Base-by-base conservation (phyloP, 2,329 filamentous ascomycete species). In the Bertia moriformis region DNA sequence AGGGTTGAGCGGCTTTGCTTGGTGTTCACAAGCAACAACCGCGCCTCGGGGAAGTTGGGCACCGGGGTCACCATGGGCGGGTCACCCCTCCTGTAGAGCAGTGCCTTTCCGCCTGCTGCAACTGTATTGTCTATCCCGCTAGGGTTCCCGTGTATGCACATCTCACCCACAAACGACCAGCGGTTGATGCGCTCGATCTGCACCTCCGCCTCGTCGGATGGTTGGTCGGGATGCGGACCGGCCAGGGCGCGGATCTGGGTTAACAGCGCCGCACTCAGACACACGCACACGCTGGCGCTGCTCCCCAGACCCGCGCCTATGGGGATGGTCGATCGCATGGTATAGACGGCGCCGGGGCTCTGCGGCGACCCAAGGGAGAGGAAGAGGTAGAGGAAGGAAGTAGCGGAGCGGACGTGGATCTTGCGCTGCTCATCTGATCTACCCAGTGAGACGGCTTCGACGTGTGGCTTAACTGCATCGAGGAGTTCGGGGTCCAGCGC, bases 41-140 rank as follows among this genome's bases (percentile, higher is more conserved):
- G 91, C 4, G 98, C 68, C 60, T 95, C 86, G 1, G 93, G 91
- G 54, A 98, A 96, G 48, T 84, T 77, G 63, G 81, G 84, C 1
- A 98, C 60, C 1, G 87, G 73, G 10, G 69, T 72, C 3, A 96
- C 87, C 0, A 63, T 63, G 0, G 89, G 86, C 2, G 88, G 84
- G 18, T 93, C 82, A 38, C 66, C 71, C 39, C 88, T 73, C 51
- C 89, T 81, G 62, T 93, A 98, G 2, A 96, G 67, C 1, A 98
- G 87, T 0, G 88, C 91, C 61, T 94, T 95, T 41, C 91, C 91
- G 51, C 93, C 84, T 12, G 88, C 83, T 12, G 89, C 73, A 19
- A 98, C 89, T 2, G 91, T 98, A 58, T 98, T 98, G 61, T 98
- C 91, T 33, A 98, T 85, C 0, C 91, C 91, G 0, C 86, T 94